Evolutionary conservation across 2,329 filamentous ascomycete species (phyloP), one percentile per base, ranked within the genome.

Genomic region (Exserohilum turcica): DNA sequence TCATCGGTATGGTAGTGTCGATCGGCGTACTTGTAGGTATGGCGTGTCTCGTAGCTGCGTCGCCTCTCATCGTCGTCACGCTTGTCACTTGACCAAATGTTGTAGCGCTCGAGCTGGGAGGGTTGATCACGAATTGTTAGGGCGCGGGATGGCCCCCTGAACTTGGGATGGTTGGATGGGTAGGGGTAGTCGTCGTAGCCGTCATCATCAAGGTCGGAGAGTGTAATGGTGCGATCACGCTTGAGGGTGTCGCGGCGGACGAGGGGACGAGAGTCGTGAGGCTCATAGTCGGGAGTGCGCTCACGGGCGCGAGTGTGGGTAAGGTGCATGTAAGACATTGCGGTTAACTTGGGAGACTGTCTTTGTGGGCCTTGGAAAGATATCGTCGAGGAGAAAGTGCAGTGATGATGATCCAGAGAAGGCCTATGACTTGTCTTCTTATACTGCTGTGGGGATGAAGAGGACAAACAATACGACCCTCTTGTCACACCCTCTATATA

Each of bases 121-220:
- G 70, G 66, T 29, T 64, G 60, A 42, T 60, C 36, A 48, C 64
- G 68, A 35, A 67, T 53, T 35, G 65, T 65, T 9, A 71, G 57
- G 43, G 68, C 61, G 36, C 64, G 66, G 6, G 64, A 70, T 57
- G 54, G 48, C 9, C 48, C 57, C 32, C 42, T 43, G 9, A 57
- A 51, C 8, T 54, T 57, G 48, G 21, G 21, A 7, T 60, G 57
- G 27, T 53, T 48, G 29, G 56, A 47, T 1, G 64, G 55, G 51
- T 67, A 63, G 42, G 67, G 66, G 36, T 68, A 70, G 54, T 71
- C 70, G 56, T 73, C 70, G 50, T 68, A 44, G 21, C 53, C 64
- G 38, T 61, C 58, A 21, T 70, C 63, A 28, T 64, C 61, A 42
- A 67, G 57, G 33, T 63, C 58, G 21, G 65, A 65, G 19, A 66